A percentile compares a stretch with the other conserved stretches of the same genome.
phyloP scores from a whole-genome alignment of 805 yeast species.

The Saturnispora ahearnii region DNA sequence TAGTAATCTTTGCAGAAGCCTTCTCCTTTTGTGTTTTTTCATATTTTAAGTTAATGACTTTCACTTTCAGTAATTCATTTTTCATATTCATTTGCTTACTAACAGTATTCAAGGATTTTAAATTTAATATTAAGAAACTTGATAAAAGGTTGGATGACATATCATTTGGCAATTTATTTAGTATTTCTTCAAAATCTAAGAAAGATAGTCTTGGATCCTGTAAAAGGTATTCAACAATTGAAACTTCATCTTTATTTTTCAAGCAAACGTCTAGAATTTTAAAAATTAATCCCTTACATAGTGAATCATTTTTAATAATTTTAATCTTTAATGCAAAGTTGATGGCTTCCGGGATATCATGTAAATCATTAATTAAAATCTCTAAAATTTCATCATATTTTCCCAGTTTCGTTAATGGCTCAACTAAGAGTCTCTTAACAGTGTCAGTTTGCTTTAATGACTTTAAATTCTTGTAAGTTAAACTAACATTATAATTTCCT shows the following conservation, averaged over 20 bases:
- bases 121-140: slow-evolving; percentile 35
- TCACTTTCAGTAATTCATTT: slow-evolving; percentile 45
- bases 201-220: slow-evolving; percentile 18
- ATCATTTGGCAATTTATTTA: slow-evolving; percentile 43
- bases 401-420: slow-evolving; percentile 48
- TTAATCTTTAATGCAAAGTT: slow-evolving; percentile 48
- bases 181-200: slow-evolving; percentile 28
- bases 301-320: slow-evolving; percentile 12
- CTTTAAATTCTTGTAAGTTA: slow-evolving; percentile 20
- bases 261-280: slow-evolving; percentile 37
- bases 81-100: slow-evolving; percentile 35
- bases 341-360: slow-evolving; percentile 51
- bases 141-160: slow-evolving; percentile 38
- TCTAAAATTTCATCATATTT: slow-evolving; percentile 57
- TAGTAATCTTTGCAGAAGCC: slow-evolving; percentile 30
- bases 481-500: slow-evolving; percentile 31
- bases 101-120: slow-evolving; percentile 33
- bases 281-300: slow-evolving; percentile 31
- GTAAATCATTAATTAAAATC: slow-evolving; percentile 47
- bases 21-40: slow-evolving; percentile 31
- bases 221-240: slow-evolving; percentile 26
- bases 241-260: slow-evolving; percentile 8
- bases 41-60: slow-evolving; percentile 36
- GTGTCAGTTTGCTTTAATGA: slow-evolving; percentile 13
- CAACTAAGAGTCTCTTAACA: slow-evolving; percentile 39